Percentiles rank a stretch among this genome's conserved stretches.
phyloP scores from a whole-genome alignment of 352 stramenopile genomes.

The Pythium scleroteichum region DNA sequence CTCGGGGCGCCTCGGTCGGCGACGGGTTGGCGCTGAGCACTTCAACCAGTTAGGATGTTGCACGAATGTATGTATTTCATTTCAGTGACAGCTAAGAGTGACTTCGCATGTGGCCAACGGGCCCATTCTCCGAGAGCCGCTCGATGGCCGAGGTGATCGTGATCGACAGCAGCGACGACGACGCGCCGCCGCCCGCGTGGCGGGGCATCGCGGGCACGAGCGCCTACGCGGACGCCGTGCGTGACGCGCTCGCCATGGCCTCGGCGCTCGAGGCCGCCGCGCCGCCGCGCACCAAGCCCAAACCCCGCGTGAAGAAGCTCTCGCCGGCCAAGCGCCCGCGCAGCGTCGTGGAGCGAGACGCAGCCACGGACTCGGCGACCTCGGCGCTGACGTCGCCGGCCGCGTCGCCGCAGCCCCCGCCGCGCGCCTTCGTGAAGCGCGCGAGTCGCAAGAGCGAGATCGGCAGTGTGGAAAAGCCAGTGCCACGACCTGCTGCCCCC shows the following conservation, averaged over 20 bases:
- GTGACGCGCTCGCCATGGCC: conserved; percentile 15
- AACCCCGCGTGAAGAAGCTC: background rate
- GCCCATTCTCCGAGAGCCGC: background rate
- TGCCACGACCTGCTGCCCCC: too few relatives aligned
- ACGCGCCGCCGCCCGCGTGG: background rate
- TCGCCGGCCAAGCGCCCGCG: background rate
- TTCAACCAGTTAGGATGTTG: background rate
- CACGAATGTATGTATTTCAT: background rate
- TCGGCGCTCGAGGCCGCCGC: background rate
- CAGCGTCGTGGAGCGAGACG: background rate
- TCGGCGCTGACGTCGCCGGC: background rate
- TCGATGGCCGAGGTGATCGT: background rate
- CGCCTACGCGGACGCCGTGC: conserved; percentile 7
- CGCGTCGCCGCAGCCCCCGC: too few relatives aligned
- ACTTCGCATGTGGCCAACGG: too few relatives aligned
- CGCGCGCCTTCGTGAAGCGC: too few relatives aligned
- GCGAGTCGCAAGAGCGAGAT: too few relatives aligned
- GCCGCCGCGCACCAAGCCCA: background rate
- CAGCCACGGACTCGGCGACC: background rate
- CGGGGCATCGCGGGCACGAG: too few relatives aligned
- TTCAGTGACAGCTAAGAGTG: too few relatives aligned
- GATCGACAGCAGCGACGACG: background rate
- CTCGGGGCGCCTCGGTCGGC: conserved; percentile 27
- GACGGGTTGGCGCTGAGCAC: conserved; percentile 7
- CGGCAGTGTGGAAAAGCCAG: too few relatives aligned